Evolutionary conservation across 2,329 filamentous ascomycete species (phyloP), one percentile per base, ranked within the genome.

Genomic region (Cadophora luteo-olivacea): DNA sequence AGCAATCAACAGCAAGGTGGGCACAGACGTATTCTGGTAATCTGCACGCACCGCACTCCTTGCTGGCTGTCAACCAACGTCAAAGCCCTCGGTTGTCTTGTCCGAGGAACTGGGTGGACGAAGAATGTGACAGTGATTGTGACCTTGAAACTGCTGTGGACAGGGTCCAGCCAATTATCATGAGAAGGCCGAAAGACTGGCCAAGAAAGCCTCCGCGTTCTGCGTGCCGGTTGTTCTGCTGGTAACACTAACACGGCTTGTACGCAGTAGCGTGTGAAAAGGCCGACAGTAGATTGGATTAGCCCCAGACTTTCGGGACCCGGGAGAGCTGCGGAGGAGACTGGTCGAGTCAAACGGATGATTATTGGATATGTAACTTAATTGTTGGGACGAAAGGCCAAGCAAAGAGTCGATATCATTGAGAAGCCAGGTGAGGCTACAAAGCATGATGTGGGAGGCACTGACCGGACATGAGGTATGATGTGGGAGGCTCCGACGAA

Each of bases 301-400:
- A 58, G 32, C 55, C 55, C 32, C 32, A 58, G 52, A 33, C 9
- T 58, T 38, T 58, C 33, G 55, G 55, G 32, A 36, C 19, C 55
- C 9, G 32, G 55, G 32, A 58, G 55, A 38, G 33, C 32, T 24
- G 55, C 25, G 52, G 29, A 32, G 5, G 29, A 14, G 33, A 22
- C 45, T 38, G 32, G 33, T 22, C n/a, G 55, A 58, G 33, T n/a
- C 55, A 58, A 57, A 58, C 55, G 32, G 55, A 38, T 12, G 16
- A 29, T 38, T 38, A 29, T 38, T 38, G 19, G 55, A 41, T 1
- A 4, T 38, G 33, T 4, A 58, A n/a, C 14, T 24, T 38, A 58
- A 58, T 41, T 58, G n/a, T 58, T 58, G 55, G 55, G 55, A 58
- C 22, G 55, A 58, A 58, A 58, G 33, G 55, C 55, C 55, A 41